Percentiles rank a stretch among this genome's conserved stretches.
Conservation (phyloP, 2,329 filamentous ascomycete species). For the Clarireedia hainanense region DNA sequence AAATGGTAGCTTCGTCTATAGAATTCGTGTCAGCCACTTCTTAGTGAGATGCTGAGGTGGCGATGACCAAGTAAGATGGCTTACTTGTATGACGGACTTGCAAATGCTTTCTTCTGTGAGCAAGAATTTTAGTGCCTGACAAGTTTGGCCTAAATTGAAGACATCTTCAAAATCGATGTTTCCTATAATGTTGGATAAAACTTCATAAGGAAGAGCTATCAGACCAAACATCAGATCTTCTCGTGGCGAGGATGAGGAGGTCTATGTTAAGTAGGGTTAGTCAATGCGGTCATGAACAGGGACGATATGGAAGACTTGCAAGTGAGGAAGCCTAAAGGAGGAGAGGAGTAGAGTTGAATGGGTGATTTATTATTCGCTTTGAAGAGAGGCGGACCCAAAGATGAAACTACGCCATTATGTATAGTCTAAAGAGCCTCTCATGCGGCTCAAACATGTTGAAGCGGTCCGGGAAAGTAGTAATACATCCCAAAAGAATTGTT, state of each 20-base stretch:
- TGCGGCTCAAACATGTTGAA: too few relatives aligned
- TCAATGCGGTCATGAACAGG: too few relatives aligned
- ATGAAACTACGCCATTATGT: too few relatives aligned
- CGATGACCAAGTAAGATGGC: conserved; percentile 2
- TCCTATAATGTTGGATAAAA: conserved; percentile 23
- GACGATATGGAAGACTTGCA: too few relatives aligned
- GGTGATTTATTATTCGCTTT: too few relatives aligned
- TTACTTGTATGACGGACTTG: conserved; percentile 24
- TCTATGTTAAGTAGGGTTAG: not conserved
- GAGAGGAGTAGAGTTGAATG: too few relatives aligned
- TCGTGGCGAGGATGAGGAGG: not conserved
- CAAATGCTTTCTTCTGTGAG: conserved; percentile 25
- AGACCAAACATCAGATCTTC: conserved; percentile 22
- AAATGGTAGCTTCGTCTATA: conserved; percentile 23
- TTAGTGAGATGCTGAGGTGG: not conserved
- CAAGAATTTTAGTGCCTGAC: conserved; percentile 21
- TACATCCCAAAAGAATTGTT: too few relatives aligned
- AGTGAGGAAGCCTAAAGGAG: too few relatives aligned
- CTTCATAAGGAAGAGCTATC: conserved; percentile 26
- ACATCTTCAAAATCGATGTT: conserved; percentile 26
- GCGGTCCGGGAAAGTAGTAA: too few relatives aligned
- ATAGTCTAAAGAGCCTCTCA: too few relatives aligned
- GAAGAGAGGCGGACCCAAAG: too few relatives aligned
- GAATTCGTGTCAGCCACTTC: not conserved
- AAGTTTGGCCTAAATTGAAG: conserved; percentile 24